These are phyloP conservation scores for Phaeodactylum tricornutum DNA, from an alignment of 108 stramenopile genomes.

Conservation along the genomic window DNA sequence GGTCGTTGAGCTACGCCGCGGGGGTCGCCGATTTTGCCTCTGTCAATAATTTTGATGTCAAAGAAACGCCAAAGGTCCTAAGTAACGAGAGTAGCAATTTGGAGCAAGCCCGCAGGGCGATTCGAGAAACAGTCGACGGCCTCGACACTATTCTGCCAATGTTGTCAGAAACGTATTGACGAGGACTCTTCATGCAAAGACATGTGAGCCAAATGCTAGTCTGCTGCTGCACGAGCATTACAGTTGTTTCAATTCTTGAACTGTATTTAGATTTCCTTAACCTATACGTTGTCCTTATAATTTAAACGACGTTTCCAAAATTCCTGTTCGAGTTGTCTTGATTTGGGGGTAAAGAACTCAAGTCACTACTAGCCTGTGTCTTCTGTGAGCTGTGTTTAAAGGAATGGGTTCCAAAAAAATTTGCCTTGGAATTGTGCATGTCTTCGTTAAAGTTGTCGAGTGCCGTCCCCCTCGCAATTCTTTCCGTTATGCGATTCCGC, in stretches of 20 bases:
- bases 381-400: too few species aligned
- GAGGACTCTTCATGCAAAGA: too few species aligned
- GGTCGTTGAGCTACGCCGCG: constrained; percentile 49
- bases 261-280: too few species aligned
- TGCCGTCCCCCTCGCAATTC: background rate
- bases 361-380: too few species aligned
- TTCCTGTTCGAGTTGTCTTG: too few species aligned
- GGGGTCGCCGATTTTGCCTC: constrained; percentile 62
- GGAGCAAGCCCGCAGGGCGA: constrained; percentile 42
- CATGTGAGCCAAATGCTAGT: too few species aligned
- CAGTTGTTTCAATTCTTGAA: too few species aligned
- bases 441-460: background rate
- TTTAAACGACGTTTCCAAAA: too few species aligned
- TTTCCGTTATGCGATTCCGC: background rate
- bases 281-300: too few species aligned
- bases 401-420: background rate
- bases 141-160: background rate
- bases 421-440: background rate
- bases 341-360: too few species aligned
- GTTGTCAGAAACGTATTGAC: background rate
- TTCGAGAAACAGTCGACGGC: constrained; percentile 8
- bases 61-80: constrained; percentile 15
- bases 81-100: constrained; percentile 32
- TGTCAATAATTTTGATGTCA: constrained; percentile 64
- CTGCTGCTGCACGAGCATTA: too few species aligned